phyloP scores from a whole-genome alignment of 345 rosid genomes.

The Citrus sp. region DNA sequence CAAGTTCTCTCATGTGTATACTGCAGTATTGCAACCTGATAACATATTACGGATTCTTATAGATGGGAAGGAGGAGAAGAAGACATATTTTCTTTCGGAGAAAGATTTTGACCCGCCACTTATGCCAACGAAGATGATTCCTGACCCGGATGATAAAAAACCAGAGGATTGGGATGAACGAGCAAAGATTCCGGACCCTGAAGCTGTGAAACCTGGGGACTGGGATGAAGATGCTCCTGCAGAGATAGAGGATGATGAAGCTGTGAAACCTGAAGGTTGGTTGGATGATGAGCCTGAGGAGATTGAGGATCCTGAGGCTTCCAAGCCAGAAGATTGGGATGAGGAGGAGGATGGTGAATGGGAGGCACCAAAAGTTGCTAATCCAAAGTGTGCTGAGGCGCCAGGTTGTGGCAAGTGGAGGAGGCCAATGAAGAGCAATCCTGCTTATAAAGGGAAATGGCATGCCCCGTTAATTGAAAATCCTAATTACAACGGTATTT shows the following conservation, averaged over 20 bases:
- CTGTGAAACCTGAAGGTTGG: slow-evolving; percentile 64
- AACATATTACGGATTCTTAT: slow-evolving; percentile 39
- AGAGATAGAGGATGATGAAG: slow-evolving; percentile 46
- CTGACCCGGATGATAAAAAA: slow-evolving; percentile 47
- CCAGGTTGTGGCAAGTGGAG: slow-evolving; percentile 69
- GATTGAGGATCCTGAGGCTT: slow-evolving; percentile 58
- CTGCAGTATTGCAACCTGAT: slow-evolving; percentile 45
- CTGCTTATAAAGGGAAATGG: slow-evolving; percentile 59
- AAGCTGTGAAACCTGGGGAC: slow-evolving; percentile 49
- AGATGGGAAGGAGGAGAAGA: slow-evolving; percentile 51
- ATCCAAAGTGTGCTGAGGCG: slow-evolving; percentile 41
- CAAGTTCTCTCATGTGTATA: slow-evolving; percentile 53
- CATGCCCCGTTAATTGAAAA: slow-evolving; percentile 50
- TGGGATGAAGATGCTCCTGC: slow-evolving; percentile 60
- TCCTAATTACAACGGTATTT: slow-evolving; percentile 49
- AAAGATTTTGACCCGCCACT: slow-evolving; percentile 56
- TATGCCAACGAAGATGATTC: slow-evolving; percentile 43
- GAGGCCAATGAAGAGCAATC: slow-evolving; percentile 48
- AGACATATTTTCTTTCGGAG: slow-evolving; percentile 36
- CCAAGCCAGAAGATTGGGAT: slow-evolving; percentile 58
- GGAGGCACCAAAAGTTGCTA: slow-evolving; percentile 48
- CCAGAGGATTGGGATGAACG: slow-evolving; percentile 64
- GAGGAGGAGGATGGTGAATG: slow-evolving; percentile 66
- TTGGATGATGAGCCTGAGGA: slow-evolving; percentile 50
- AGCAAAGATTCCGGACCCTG: slow-evolving; percentile 40